Conservation (phyloP, 176 grass and related monocot genomes). For the Bothriochloa decipiens region DNA sequence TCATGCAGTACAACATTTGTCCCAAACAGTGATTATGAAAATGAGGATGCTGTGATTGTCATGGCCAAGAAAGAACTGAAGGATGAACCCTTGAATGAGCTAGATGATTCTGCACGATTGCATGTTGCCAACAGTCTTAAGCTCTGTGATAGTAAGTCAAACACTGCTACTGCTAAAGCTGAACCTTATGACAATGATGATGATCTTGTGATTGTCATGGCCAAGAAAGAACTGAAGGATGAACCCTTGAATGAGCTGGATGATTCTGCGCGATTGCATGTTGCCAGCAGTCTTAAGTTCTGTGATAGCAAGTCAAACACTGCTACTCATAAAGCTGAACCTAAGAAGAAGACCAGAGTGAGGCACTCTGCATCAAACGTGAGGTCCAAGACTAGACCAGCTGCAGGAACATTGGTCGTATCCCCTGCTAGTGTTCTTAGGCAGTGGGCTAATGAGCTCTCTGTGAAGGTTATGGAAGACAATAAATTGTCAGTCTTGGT, state of each 20-base stretch:
- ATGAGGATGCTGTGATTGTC: conserved; percentile 47
- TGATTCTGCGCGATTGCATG: neutral
- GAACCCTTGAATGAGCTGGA: conserved; percentile 5
- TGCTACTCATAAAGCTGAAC: conserved; percentile 45
- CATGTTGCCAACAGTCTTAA: neutral
- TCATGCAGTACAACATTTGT: conserved; percentile 43
- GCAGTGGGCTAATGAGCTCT: conserved; percentile 88
- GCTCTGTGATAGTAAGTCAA: conserved; percentile 4
- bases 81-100: conserved; percentile 6
- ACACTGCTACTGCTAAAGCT: conserved; percentile 33
- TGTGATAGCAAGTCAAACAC: neutral
- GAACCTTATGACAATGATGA: conserved; percentile 32
- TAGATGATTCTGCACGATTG: neutral
- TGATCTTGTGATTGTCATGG: conserved; percentile 17
- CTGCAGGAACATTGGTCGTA: conserved; percentile 86
- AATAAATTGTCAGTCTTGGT: conserved; percentile 81
- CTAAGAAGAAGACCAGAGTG: conserved; percentile 37
- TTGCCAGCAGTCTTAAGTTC: neutral
- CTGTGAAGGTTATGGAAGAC: conserved; percentile 65
- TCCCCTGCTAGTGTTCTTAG: conserved; percentile 89
- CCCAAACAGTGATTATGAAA: conserved; percentile 64
- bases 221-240: conserved; percentile 39
- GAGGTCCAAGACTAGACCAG: conserved; percentile 41
- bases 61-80: conserved; percentile 38
- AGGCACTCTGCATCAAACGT: conserved; percentile 36